Evolutionary conservation across 2,329 filamentous ascomycete genomes (phyloP).

Genomic region (Monascus ruber): DNA sequence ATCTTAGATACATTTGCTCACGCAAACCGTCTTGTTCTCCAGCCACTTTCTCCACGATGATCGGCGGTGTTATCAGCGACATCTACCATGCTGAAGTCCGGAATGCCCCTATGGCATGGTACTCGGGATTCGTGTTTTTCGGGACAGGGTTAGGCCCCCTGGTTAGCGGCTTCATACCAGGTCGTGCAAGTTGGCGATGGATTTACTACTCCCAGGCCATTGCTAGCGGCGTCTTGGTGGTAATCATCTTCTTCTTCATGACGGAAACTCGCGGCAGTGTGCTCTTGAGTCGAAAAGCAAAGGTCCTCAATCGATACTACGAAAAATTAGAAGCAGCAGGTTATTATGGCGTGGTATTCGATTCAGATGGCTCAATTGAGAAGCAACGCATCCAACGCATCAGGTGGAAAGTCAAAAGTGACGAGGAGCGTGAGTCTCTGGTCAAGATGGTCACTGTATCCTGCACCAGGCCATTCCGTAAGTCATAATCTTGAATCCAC

Average conservation of each 20-base stretch:
- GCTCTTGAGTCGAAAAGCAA: constrained; percentile 64
- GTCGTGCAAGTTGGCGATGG: constrained; percentile 66
- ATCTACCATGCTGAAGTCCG: constrained; percentile 67
- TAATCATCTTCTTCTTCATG: constrained; percentile 58
- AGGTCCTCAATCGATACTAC: constrained; percentile 66
- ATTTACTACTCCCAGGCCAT: constrained; percentile 81
- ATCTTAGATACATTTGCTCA: too few species aligned
- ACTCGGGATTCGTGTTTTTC: constrained; percentile 64
- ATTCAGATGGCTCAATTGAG: constrained; percentile 13
- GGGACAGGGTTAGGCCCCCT: constrained; percentile 74
- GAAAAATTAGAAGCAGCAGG: constrained; percentile 58
- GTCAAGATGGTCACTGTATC: constrained; percentile 61
- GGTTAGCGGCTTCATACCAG: constrained; percentile 56
- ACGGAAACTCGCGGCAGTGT: constrained; percentile 75
- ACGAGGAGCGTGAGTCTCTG: constrained; percentile 63
- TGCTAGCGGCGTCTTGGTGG: constrained; percentile 50
- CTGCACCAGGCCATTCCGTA: constrained; percentile 61
- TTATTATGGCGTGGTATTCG: constrained; percentile 43
- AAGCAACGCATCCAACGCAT: constrained; percentile 42
- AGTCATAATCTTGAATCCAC: constrained; percentile 9
- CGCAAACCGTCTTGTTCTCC: not conserved
- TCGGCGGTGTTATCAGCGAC: constrained; percentile 84
- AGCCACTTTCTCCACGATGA: constrained; percentile 69
- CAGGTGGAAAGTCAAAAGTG: constrained; percentile 67
- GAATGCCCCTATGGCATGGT: constrained; percentile 83